These are phyloP conservation scores for Colletotrichum theobromicola DNA, from an alignment of 2,329 filamentous ascomycete genomes.

Conservation along the genomic window DNA sequence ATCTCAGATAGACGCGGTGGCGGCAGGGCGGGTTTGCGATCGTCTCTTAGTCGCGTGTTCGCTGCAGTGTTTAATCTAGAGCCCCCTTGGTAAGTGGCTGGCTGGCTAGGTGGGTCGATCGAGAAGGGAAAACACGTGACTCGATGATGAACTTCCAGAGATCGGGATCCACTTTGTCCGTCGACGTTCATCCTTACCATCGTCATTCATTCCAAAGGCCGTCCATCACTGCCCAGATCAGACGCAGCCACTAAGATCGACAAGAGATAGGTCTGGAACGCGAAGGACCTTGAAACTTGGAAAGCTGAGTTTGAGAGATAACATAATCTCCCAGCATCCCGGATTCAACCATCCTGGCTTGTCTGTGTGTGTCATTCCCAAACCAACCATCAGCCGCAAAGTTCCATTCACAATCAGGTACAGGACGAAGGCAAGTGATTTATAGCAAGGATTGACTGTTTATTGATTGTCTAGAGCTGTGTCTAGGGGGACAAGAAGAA, in stretches of 20 bases:
- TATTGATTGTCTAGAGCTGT: background rate
- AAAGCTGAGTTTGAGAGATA: background rate
- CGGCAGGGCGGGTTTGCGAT: background rate
- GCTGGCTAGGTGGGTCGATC: background rate
- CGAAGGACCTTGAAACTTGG: background rate
- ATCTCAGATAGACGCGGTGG: background rate
- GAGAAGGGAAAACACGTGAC: background rate
- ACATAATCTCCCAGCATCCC: background rate
- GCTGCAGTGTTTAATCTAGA: background rate
- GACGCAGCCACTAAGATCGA: background rate
- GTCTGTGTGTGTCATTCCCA: background rate
- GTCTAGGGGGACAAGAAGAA: background rate
- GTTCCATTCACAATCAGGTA: background rate
- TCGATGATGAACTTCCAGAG: background rate
- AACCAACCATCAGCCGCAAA: background rate
- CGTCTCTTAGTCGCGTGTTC: background rate
- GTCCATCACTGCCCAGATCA: background rate
- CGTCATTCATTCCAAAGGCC: background rate
- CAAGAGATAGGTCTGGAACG: background rate
- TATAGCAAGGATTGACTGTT: constrained; percentile 11
- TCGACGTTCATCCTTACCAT: background rate
- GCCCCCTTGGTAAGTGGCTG: background rate
- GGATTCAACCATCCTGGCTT: background rate
- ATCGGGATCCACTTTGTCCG: constrained; percentile 5
- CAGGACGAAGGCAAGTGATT: background rate